phyloP scores from a whole-genome alignment of 202 grass and related monocot genomes.

The Zizania palustris region DNA sequence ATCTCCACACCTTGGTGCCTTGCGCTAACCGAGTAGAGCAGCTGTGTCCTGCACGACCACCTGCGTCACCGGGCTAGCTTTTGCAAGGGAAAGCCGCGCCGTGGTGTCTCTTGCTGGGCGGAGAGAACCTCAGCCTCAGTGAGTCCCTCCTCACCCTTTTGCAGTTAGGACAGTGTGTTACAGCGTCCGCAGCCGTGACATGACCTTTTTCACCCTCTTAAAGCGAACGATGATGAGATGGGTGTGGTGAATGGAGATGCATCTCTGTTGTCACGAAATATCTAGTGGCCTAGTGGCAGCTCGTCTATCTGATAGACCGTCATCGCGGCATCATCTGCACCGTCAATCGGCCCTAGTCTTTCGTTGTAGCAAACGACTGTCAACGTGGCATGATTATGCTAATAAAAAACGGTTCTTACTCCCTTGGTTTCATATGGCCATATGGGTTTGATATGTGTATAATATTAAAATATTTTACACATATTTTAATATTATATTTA shows the following conservation, averaged over 20 bases:
- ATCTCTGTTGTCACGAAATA: too few species aligned
- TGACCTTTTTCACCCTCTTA: neutral
- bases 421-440: neutral
- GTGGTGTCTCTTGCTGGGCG: neutral
- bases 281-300: too few species aligned
- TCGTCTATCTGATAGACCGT: too few species aligned
- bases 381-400: neutral
- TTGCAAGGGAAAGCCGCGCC: conserved; percentile 10
- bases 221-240: conserved; percentile 8
- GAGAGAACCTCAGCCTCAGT: neutral
- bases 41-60: neutral
- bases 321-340: too few species aligned
- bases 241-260: too few species aligned
- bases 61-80: conserved; percentile 5
- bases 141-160: neutral
- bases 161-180: neutral
- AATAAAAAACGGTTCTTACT: neutral
- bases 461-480: too few species aligned
- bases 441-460: too few species aligned
- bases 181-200: neutral
- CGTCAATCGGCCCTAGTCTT: too few species aligned
- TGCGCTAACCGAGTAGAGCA: neutral
- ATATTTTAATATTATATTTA: too few species aligned
- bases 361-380: too few species aligned
- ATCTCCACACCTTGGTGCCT: conserved; percentile 5